Conservation (phyloP, 192 early-diverging fungal species). For the Umbelopsis ramanniana region DNA sequence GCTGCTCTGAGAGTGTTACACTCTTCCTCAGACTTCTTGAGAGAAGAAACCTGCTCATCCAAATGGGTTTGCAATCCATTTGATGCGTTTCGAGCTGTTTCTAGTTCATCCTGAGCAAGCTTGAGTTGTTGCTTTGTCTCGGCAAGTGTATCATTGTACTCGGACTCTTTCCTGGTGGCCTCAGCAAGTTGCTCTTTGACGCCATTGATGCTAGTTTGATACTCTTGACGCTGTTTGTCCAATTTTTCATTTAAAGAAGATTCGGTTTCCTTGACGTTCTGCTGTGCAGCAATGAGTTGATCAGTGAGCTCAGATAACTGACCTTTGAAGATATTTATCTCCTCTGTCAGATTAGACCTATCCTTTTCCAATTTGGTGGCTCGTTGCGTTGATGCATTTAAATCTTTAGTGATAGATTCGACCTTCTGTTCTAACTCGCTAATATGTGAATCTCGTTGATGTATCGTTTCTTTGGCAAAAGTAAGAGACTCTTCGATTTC, state of each 20-base stretch:
- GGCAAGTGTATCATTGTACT: neutral
- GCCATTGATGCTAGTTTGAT: neutral
- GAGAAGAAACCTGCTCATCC: neutral
- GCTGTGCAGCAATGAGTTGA: conserved; percentile 41
- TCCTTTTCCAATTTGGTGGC: conserved; percentile 55
- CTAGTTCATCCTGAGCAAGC: neutral
- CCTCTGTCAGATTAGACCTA: conserved; percentile 48
- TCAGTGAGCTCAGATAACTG: conserved; percentile 20
- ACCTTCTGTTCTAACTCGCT: neutral
- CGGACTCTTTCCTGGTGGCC: neutral
- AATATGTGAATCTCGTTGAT: neutral
- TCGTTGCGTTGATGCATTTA: conserved; percentile 43
- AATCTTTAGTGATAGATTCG: neutral
- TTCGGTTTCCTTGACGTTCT: conserved; percentile 49
- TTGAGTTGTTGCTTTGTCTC: neutral
- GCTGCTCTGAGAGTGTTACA: neutral
- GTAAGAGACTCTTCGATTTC: neutral
- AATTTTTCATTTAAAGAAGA: conserved; percentile 51
- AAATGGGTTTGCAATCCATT: neutral
- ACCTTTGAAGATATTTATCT: conserved; percentile 44
- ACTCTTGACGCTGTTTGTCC: conserved; percentile 29
- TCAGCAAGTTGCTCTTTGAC: neutral
- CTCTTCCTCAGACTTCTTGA: neutral
- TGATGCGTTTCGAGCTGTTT: neutral
- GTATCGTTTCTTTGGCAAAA: neutral